phyloP scores from a whole-genome alignment of 768 basidiomycete genomes.

The Pleurotus salmoneostramineus region DNA sequence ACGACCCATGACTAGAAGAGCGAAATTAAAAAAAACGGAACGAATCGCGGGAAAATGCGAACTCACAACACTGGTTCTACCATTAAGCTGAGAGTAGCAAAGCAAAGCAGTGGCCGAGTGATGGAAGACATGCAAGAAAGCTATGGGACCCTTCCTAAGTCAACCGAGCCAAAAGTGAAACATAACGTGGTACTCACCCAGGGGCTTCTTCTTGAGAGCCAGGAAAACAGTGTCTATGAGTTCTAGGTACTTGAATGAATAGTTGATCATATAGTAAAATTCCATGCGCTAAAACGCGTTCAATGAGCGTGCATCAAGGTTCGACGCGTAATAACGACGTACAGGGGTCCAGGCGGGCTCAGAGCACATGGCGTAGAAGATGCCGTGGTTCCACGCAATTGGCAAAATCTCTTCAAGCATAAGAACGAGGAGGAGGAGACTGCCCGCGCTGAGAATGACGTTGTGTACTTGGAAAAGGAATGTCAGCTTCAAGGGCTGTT shows the following conservation, averaged over 20 bases:
- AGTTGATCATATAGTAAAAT: conserved; percentile 98
- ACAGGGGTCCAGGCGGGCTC: conserved; percentile 84
- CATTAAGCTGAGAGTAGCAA: conserved; percentile 93
- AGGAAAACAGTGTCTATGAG: conserved; percentile 96
- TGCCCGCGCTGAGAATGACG: conserved; percentile 79
- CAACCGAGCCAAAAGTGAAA: conserved; percentile 3
- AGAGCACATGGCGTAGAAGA: conserved; percentile 77
- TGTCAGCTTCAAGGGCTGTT: conserved; percentile 71
- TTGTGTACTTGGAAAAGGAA: conserved; percentile 89
- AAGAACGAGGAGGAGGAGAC: conserved; percentile 76
- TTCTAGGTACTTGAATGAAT: conserved; percentile 97
- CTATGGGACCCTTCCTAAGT: conserved; percentile 31
- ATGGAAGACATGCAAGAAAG: conserved; percentile 98
- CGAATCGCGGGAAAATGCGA: neutral
- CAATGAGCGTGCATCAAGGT: conserved; percentile 7
- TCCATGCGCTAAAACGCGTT: conserved; percentile 64
- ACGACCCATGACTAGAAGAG: conserved; percentile 86
- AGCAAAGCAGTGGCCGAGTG: conserved; percentile 96
- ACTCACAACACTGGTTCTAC: conserved; percentile 89
- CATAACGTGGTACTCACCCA: conserved; percentile 52
- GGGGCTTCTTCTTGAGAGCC: conserved; percentile 95
- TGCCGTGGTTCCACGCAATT: conserved; percentile 64
- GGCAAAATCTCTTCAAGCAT: conserved; percentile 93
- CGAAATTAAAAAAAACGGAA: conserved; percentile 9
- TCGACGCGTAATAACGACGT: conserved; percentile 25